Evolutionary conservation across 2,329 filamentous ascomycete species (phyloP), one percentile per base, ranked within the genome.

Genomic region (Pseudogymnoascus sp.): DNA sequence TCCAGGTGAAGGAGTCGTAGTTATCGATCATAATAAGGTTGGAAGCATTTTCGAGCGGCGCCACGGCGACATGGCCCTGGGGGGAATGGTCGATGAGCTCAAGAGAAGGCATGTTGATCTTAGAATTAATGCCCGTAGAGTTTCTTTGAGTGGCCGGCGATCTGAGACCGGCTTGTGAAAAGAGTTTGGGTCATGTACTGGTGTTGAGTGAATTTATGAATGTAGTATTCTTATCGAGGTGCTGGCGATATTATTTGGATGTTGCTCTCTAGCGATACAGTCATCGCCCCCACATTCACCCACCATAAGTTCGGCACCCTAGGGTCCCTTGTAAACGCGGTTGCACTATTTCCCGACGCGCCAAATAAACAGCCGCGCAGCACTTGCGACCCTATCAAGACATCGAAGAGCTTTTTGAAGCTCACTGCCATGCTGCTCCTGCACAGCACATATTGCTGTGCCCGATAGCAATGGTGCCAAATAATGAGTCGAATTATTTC

Each of bases 1-100:
- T 99, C 91, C 93, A 99, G 64, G 93, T 97, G 76, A 99, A 99
- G 3, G 95, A 98, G 77, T 99, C 95, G 77, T 98, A 99, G 78
- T 99, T 99, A 81, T 99, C 95, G 72, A 99, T 97, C 67, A 99
- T 83, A 66, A 99, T 84, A 64, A 99, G 83, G 76, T 98, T 98
- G 63, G 89, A 90, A 26, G 95, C 95, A 60, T 87, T 92, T 24
- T 88, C 75, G 61, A 97, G 81, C 37, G 87, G 86, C 61, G 87
- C 80, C 31, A 88, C 87, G 61, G 89, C 88, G 67, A 89, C 84
- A 65, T 91, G 90, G 76, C 96, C 88, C 74, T 89, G 88, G 71
- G 93, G 92, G 65, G 93, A 97, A 76, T 97, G 88, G 74, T 97
- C 93, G 66, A 88, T 80, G 43, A 89, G 70, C 65, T 76, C 80